Evolutionary conservation across 768 basidiomycete genomes (phyloP).

Genomic region (Pisolithus orientalis): DNA sequence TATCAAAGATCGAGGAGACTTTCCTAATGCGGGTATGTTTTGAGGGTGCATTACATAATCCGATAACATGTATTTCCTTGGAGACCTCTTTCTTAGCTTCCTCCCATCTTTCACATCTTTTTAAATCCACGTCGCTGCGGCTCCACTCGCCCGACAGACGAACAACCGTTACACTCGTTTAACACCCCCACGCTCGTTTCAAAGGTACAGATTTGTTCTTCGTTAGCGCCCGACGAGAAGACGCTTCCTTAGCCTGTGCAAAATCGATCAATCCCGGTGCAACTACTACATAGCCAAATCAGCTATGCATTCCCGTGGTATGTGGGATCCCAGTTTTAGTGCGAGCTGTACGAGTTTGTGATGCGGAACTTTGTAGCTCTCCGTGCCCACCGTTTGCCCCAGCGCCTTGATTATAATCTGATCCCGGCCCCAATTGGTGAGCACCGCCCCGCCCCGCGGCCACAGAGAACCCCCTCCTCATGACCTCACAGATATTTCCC

Average conservation of each 20-base stretch:
- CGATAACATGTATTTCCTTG: neutral
- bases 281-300: neutral
- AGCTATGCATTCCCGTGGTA: conserved; percentile 25
- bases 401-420: conserved; percentile 65
- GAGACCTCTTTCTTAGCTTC: neutral
- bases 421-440: conserved; percentile 74
- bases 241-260: conserved; percentile 4
- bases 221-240: neutral
- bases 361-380: conserved; percentile 34
- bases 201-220: neutral
- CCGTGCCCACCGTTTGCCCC: conserved; percentile 67
- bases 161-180: conserved; percentile 24
- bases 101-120: conserved; percentile 7
- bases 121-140: neutral
- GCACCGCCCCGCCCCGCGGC: conserved; percentile 8
- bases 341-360: neutral
- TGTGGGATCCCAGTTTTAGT: conserved; percentile 1
- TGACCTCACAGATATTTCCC: conserved; percentile 47
- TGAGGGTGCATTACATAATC: neutral
- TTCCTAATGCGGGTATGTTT: conserved; percentile 23
- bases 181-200: conserved; percentile 19
- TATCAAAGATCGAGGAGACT: conserved; percentile 6
- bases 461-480: conserved; percentile 3
- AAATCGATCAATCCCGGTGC: conserved; percentile 2
- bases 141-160: conserved; percentile 1